Evolutionary conservation across 2,329 filamentous ascomycete species (phyloP).

Genomic region (Hypoxylon sp.): DNA sequence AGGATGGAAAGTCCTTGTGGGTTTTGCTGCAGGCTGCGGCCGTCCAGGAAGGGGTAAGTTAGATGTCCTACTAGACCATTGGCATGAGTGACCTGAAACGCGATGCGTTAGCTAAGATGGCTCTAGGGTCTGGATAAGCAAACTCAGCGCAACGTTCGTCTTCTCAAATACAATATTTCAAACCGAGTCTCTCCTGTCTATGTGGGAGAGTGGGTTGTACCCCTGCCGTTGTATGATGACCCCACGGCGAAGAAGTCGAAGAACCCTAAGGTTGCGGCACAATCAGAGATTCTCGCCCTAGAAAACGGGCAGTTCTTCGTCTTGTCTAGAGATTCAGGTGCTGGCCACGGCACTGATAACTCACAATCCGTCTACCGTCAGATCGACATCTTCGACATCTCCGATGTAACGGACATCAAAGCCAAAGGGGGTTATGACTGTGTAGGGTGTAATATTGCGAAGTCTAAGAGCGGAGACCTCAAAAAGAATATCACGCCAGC

Average conservation of each 20-base stretch:
- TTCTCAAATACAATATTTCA: slow-evolving; percentile 76
- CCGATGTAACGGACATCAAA: slow-evolving; percentile 72
- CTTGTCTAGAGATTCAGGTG: slow-evolving; percentile 73
- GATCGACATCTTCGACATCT: slow-evolving; percentile 78
- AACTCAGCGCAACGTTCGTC: slow-evolving; percentile 70
- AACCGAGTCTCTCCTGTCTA: slow-evolving; percentile 61
- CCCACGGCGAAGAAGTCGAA: slow-evolving; percentile 63
- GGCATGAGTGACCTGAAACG: not conserved
- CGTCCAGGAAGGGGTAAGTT: slow-evolving; percentile 71
- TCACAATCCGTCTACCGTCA: slow-evolving; percentile 75
- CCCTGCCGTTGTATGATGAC: slow-evolving; percentile 72
- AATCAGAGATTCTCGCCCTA: slow-evolving; percentile 78
- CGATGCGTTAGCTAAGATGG: slow-evolving; percentile 18
- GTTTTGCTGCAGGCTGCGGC: slow-evolving; percentile 76
- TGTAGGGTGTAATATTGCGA: slow-evolving; percentile 51
- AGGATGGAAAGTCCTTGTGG: slow-evolving; percentile 75
- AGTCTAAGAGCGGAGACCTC: slow-evolving; percentile 65
- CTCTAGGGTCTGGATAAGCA: slow-evolving; percentile 58
- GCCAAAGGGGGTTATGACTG: slow-evolving; percentile 59
- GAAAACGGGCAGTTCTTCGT: slow-evolving; percentile 76
- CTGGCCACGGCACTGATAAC: slow-evolving; percentile 69
- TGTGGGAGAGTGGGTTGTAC: slow-evolving; percentile 75
- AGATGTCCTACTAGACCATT: not conserved
- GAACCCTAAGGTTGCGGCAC: slow-evolving; percentile 69
- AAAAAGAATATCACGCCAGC: slow-evolving; percentile 69